Evolutionary conservation across 2,329 filamentous ascomycete species (phyloP).

Genomic region (Aspergillus piperis): DNA sequence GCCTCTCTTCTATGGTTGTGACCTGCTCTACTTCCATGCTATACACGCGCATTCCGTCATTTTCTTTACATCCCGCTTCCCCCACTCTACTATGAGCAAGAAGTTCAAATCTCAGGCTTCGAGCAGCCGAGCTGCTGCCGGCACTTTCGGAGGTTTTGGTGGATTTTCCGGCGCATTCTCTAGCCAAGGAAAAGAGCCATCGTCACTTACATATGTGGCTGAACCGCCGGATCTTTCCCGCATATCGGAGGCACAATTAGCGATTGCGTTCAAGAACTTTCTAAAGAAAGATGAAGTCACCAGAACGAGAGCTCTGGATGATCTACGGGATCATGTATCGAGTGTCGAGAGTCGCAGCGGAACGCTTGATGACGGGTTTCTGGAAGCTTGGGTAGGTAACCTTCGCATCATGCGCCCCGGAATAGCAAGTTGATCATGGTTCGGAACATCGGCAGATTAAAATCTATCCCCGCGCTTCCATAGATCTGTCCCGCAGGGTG

Average conservation of each 20-base stretch:
- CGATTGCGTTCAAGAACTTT: conserved; percentile 90
- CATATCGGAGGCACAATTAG: conserved; percentile 76
- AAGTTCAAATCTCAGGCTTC: conserved; percentile 66
- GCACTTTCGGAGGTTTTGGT: conserved; percentile 51
- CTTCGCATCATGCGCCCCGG: conserved; percentile 3
- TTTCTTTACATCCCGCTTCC: conserved; percentile 27
- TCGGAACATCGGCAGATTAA: conserved; percentile 61
- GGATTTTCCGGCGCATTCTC: conserved; percentile 39
- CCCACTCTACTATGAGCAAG: conserved; percentile 57
- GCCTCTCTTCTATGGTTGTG: neutral
- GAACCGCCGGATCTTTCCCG: conserved; percentile 78
- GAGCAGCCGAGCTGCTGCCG: conserved; percentile 60
- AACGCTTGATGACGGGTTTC: conserved; percentile 74
- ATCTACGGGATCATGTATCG: conserved; percentile 69
- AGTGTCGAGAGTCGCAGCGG: conserved; percentile 55
- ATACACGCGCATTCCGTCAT: conserved; percentile 14
- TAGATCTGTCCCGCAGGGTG: conserved; percentile 84
- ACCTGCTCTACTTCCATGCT: conserved; percentile 1
- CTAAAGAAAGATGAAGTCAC: conserved; percentile 92
- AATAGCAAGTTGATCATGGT: conserved; percentile 18
- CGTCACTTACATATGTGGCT: conserved; percentile 79
- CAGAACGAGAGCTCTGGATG: conserved; percentile 86
- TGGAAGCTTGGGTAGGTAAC: conserved; percentile 79
- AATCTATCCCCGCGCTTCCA: conserved; percentile 83
- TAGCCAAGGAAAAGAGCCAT: conserved; percentile 50